Evolutionary conservation across 2,329 filamentous ascomycete species (phyloP).

Genomic region (Ceratocystis huliohia): DNA sequence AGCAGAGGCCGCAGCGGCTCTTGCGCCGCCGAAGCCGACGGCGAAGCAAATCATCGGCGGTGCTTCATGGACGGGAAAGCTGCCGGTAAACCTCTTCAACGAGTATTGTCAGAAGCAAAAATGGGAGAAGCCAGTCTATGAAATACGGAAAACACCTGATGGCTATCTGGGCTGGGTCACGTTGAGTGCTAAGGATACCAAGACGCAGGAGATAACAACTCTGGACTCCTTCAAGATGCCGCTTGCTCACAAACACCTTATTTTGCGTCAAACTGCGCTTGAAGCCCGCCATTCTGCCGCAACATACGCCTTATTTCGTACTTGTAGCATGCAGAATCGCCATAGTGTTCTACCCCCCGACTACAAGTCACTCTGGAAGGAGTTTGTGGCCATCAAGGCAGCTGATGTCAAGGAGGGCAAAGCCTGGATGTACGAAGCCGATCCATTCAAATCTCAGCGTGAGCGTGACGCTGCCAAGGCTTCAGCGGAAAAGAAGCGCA

Average conservation of each 20-base stretch:
- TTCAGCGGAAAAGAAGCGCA: slow-evolving; percentile 64
- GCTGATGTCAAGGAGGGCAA: slow-evolving; percentile 64
- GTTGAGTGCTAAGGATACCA: slow-evolving; percentile 60
- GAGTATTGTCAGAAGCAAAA: slow-evolving; percentile 94
- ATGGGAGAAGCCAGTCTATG: slow-evolving; percentile 90
- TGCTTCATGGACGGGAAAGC: slow-evolving; percentile 91
- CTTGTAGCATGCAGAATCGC: slow-evolving; percentile 91
- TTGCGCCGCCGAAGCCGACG: slow-evolving; percentile 45
- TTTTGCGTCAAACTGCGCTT: slow-evolving; percentile 63
- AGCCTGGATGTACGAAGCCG: slow-evolving; percentile 87
- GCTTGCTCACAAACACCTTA: slow-evolving; percentile 59
- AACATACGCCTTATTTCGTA: slow-evolving; percentile 78
- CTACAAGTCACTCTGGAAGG: slow-evolving; percentile 83
- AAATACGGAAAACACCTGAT: slow-evolving; percentile 59
- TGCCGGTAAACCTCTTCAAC: slow-evolving; percentile 83
- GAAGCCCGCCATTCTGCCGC: slow-evolving; percentile 91
- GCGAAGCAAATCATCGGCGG: slow-evolving; percentile 80
- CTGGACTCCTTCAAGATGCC: slow-evolving; percentile 77
- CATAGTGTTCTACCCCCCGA: slow-evolving; percentile 88
- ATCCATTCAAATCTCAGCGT: slow-evolving; percentile 72
- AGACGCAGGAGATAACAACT: slow-evolving; percentile 63
- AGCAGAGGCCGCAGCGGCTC: slow-evolving; percentile 15
- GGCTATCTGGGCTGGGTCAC: slow-evolving; percentile 74
- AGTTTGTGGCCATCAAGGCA: slow-evolving; percentile 71
- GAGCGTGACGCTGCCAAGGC: slow-evolving; percentile 69